Evolutionary conservation across 2,329 filamentous ascomycete genomes (phyloP), one percentile per base, ranked within the genome.

Genomic region (Cladosporium sp.): DNA sequence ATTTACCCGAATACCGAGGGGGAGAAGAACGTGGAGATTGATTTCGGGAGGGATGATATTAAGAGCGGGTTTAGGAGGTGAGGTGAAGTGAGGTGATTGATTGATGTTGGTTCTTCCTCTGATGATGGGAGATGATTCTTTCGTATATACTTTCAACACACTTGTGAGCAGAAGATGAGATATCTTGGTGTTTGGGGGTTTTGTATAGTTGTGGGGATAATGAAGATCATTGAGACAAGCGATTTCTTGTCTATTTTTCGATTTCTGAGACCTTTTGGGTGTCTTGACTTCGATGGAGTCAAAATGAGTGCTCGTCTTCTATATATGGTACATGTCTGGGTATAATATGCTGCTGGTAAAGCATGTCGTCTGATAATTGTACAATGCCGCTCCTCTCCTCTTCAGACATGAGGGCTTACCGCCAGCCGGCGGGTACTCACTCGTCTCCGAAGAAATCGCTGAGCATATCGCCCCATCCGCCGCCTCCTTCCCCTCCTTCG

Each of bases 11-110:
- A 59, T 8, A 62, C 60, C 7, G 70, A 72, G 44, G 70, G 70
- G 57, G 72, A 74, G 61, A 77, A 77, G 57, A 71, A 73, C 53
- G 74, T 78, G 39, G 75, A 75, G 59, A 68, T 77, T 20, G 70
- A 70, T 19, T 71, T 72, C 60, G 57, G 56, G 47, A 73, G 61
- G 62, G 68, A 67, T 28, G 71, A 73, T 64, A 66, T 73, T 8
- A 62, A 62, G 58, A 66, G 62, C 45, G 68, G 66, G 34, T 74
- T 73, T 58, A 64, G 66, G 59, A 59, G 69, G 55, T 69, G 45
- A 15, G 52, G 44, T 47, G 35, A 22, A 19, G 49, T 40, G 49
- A 9, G 1, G 1, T 28, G 35, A n/a, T 19, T 36, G 25, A 9
- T 32, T 32, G 28, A 32, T 32, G 28, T 7, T 32, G 28, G 8